Conservation (phyloP, 177 flowering plant genomes). For the Vitis hybrid region DNA sequence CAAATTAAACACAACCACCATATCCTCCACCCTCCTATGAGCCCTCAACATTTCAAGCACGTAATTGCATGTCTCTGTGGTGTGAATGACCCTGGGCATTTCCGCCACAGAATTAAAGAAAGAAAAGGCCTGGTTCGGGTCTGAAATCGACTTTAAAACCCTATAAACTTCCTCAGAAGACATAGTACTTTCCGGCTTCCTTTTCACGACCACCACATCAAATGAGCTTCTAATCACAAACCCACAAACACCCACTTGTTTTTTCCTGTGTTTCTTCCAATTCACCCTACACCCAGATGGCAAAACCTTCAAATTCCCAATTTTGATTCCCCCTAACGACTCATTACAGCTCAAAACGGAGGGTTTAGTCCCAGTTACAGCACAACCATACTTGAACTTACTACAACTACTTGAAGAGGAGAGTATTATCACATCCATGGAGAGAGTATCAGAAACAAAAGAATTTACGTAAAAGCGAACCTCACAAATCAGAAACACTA, state of each 20-base stretch:
- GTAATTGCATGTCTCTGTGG: constrained; percentile 78
- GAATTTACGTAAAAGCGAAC: not conserved
- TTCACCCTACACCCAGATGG: constrained; percentile 32
- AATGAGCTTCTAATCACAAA: constrained; percentile 26
- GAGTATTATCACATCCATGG: constrained; percentile 45
- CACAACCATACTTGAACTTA: constrained; percentile 20
- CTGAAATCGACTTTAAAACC: constrained; percentile 50
- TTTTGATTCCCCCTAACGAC: constrained; percentile 23
- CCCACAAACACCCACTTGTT: constrained; percentile 32
- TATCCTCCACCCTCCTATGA: constrained; percentile 56
- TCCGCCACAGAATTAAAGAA: constrained; percentile 61
- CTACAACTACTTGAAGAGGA: constrained; percentile 30
- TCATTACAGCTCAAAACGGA: constrained; percentile 14
- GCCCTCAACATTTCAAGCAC: constrained; percentile 80
- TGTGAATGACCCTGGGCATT: constrained; percentile 53
- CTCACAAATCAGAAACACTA: not conserved
- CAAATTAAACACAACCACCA: constrained; percentile 73
- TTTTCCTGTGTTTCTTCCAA: constrained; percentile 37
- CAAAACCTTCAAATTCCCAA: constrained; percentile 36
- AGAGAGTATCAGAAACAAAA: constrained; percentile 4
- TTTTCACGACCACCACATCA: constrained; percentile 23
- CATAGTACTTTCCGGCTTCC: constrained; percentile 25
- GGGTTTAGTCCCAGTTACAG: constrained; percentile 22
- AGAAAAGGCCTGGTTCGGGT: constrained; percentile 48
- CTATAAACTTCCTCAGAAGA: constrained; percentile 53